Percentiles rank a stretch among this genome's conserved stretches.
These are phyloP conservation scores for Cystoderma amianthinum DNA, from an alignment of 768 basidiomycete species.

Conservation along the genomic window DNA sequence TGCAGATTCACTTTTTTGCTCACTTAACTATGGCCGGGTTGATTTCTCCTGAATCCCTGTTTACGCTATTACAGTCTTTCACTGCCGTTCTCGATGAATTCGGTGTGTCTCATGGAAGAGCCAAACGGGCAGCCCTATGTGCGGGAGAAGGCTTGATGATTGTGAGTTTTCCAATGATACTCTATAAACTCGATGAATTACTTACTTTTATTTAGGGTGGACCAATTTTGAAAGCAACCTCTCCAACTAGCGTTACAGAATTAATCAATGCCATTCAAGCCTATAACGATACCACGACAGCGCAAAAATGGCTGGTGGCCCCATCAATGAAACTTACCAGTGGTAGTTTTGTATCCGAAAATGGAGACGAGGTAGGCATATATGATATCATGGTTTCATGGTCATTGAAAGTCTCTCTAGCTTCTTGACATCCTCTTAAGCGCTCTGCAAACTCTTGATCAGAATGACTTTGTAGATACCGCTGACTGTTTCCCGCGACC, in stretches of 20 bases:
- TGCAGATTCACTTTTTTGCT: constrained; percentile 89
- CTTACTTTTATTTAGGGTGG: constrained; percentile 47
- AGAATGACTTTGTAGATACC: constrained; percentile 50
- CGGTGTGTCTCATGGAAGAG: constrained; percentile 79
- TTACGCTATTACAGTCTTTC: constrained; percentile 77
- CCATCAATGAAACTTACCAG: constrained; percentile 51
- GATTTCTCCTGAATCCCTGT: constrained; percentile 72
- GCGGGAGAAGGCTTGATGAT: constrained; percentile 79
- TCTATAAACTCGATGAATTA: background rate
- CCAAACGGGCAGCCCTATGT: constrained; percentile 73
- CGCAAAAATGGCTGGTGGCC: constrained; percentile 60
- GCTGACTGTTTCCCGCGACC: constrained; percentile 58
- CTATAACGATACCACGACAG: constrained; percentile 56
- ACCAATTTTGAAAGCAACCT: constrained; percentile 51
- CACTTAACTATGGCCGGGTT: constrained; percentile 74
- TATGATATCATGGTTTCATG: background rate
- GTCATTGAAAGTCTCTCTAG: constrained; percentile 31
- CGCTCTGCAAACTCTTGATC: constrained; percentile 55
- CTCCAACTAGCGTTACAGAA: constrained; percentile 51
- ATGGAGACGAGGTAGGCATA: constrained; percentile 52
- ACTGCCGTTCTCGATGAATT: constrained; percentile 85
- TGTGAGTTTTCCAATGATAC: constrained; percentile 23
- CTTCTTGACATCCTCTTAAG: constrained; percentile 68
- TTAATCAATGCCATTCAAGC: constrained; percentile 67
- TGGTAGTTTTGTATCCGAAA: constrained; percentile 32